Evolutionary conservation across 2,329 filamentous ascomycete species (phyloP).

Genomic region (Cytospora piceae): DNA sequence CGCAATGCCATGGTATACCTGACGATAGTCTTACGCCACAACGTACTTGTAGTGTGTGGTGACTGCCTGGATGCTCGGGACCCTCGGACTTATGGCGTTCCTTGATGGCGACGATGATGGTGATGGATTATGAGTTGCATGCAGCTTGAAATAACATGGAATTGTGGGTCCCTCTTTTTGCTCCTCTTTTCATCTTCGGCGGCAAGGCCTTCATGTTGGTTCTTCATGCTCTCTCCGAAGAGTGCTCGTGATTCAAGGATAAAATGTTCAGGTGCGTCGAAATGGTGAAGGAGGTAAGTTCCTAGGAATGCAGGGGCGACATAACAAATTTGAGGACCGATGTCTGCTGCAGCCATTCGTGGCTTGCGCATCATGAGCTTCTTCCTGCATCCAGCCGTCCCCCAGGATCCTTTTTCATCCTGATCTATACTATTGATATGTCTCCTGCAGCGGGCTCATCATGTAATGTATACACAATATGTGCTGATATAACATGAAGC

Average conservation of each 20-base stretch:
- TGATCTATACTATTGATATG: neutral
- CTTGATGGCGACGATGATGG: neutral
- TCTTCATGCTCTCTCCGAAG: neutral
- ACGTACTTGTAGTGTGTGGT: neutral
- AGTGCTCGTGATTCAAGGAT: neutral
- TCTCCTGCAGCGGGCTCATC: neutral
- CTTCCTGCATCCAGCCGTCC: neutral
- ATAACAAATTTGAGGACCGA: neutral
- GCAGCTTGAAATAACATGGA: neutral
- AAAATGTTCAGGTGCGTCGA: no score
- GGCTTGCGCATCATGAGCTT: no score
- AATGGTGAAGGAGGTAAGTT: no score
- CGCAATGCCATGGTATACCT: no score
- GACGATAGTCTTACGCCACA: no score
- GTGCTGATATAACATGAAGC: no score
- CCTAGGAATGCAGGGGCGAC: neutral
- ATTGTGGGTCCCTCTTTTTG: neutral
- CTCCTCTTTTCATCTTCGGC: conserved; percentile 3
- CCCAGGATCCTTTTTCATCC: neutral
- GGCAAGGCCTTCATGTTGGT: neutral
- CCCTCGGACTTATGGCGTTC: neutral
- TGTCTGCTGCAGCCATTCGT: neutral
- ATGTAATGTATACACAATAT: neutral
- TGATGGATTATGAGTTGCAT: neutral
- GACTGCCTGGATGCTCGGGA: neutral